These are phyloP conservation scores for Cytospora mali DNA, from an alignment of 2,329 filamentous ascomycete genomes.

Conservation along the genomic window DNA sequence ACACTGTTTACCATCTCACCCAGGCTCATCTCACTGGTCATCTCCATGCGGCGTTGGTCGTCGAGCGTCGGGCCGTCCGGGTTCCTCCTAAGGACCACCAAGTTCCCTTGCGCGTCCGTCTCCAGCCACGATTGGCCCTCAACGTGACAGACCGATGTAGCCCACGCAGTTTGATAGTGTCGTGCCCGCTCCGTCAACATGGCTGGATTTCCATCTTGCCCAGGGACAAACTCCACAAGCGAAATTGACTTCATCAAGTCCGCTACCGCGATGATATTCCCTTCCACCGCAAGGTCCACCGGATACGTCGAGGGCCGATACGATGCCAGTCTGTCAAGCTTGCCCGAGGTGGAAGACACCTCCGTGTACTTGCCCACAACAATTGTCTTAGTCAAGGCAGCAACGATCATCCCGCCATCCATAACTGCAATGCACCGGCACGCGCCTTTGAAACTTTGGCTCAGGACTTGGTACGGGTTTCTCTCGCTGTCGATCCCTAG, in stretches of 20 bases:
- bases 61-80: slow-evolving; percentile 71
- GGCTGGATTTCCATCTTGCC: slow-evolving; percentile 58
- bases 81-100: slow-evolving; percentile 79
- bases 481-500: slow-evolving; percentile 79
- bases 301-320: slow-evolving; percentile 85
- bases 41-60: slow-evolving; percentile 69
- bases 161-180: slow-evolving; percentile 82
- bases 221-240: slow-evolving; percentile 70
- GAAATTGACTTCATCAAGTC: slow-evolving; percentile 94
- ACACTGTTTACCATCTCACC: slow-evolving; percentile 95
- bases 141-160: slow-evolving; percentile 74
- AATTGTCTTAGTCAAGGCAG: slow-evolving; percentile 87
- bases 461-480: slow-evolving; percentile 70
- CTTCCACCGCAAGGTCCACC: slow-evolving; percentile 75
- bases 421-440: slow-evolving; percentile 79
- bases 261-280: slow-evolving; percentile 76
- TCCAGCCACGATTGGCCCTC: slow-evolving; percentile 77
- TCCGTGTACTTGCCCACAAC: slow-evolving; percentile 60
- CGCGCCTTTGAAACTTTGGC: slow-evolving; percentile 72
- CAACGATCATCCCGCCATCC: slow-evolving; percentile 76
- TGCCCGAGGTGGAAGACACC: slow-evolving; percentile 56
- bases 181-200: slow-evolving; percentile 74
- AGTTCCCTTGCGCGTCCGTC: slow-evolving; percentile 84
- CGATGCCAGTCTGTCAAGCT: slow-evolving; percentile 70
- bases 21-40: slow-evolving; percentile 80